phyloP scores from a whole-genome alignment of 2,329 filamentous ascomycete genomes.

The Acrodontium crateriforme region DNA sequence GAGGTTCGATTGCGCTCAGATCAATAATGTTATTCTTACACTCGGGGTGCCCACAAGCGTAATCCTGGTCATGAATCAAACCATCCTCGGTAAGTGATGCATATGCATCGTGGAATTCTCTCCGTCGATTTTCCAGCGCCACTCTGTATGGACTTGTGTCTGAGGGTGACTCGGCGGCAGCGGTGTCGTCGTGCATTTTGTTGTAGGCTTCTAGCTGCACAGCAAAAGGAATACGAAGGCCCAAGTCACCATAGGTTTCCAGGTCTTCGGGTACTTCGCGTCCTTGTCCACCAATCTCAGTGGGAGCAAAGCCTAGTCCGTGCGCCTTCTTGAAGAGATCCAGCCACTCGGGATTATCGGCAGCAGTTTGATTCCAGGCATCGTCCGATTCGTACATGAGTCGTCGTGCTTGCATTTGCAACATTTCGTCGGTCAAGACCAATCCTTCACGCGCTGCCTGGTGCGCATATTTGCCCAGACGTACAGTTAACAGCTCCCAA shows the following conservation, averaged over 20 bases:
- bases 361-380: conserved; percentile 20
- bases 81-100: conserved; percentile 11
- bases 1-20: conserved; percentile 9
- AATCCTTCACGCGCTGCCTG: conserved; percentile 25
- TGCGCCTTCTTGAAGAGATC: conserved; percentile 37
- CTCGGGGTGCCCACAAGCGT: conserved; percentile 12
- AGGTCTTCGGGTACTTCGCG: conserved; percentile 21
- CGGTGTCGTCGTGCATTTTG: conserved; percentile 6
- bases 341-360: conserved; percentile 32
- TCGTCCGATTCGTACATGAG: conserved; percentile 37
- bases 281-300: conserved; percentile 18
- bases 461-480: conserved; percentile 32
- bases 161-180: too few relatives aligned
- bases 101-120: conserved; percentile 9
- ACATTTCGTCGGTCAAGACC: conserved; percentile 34
- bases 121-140: background rate
- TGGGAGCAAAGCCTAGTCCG: conserved; percentile 26
- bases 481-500: conserved; percentile 36
- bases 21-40: conserved; percentile 15
- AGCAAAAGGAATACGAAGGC: conserved; percentile 21
- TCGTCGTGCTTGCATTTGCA: conserved; percentile 33
- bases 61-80: conserved; percentile 9
- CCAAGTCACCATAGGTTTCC: conserved; percentile 22
- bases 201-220: conserved; percentile 20
- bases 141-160: background rate